Percentiles rank a stretch among this genome's conserved stretches.
Conservation (phyloP, 345 rosid species). For the Trapa incisa region DNA sequence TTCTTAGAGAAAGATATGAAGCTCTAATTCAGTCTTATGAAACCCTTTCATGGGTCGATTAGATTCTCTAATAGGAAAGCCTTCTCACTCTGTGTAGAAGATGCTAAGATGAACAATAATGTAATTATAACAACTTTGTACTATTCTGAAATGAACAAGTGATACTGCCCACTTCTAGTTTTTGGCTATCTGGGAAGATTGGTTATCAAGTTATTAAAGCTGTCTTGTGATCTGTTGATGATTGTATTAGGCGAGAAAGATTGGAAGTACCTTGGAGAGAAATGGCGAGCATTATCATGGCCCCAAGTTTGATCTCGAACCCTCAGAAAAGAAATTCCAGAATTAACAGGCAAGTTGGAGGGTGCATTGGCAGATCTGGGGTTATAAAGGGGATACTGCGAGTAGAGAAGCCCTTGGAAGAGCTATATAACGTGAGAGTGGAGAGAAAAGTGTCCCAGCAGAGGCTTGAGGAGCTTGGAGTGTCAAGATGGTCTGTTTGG, state of each 20-base stretch:
- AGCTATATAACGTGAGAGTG: constrained; percentile 67
- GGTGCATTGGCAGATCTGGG: constrained; percentile 8
- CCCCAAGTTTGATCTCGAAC: neutral
- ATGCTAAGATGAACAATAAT: no score
- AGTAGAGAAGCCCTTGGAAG: constrained; percentile 57
- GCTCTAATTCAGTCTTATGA: no score
- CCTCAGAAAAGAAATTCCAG: constrained; percentile 12
- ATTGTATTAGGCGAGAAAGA: neutral
- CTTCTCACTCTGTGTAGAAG: no score
- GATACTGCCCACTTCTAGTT: no score
- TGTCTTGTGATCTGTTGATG: neutral
- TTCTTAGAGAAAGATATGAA: no score
- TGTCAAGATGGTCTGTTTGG: constrained; percentile 78
- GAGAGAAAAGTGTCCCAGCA: constrained; percentile 46
- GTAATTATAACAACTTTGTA: no score
- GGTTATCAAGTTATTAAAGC: neutral
- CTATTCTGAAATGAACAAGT: no score
- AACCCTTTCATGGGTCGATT: no score
- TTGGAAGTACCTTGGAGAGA: neutral
- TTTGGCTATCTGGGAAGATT: no score
- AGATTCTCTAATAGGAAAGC: no score
- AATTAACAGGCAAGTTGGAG: constrained; percentile 1
- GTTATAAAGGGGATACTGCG: constrained; percentile 50
- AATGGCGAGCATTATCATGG: constrained; percentile 7
- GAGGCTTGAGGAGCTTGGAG: constrained; percentile 58